Base-by-base conservation (phyloP, 495 filamentous ascomycete genomes). In the Cercophora samala region DNA sequence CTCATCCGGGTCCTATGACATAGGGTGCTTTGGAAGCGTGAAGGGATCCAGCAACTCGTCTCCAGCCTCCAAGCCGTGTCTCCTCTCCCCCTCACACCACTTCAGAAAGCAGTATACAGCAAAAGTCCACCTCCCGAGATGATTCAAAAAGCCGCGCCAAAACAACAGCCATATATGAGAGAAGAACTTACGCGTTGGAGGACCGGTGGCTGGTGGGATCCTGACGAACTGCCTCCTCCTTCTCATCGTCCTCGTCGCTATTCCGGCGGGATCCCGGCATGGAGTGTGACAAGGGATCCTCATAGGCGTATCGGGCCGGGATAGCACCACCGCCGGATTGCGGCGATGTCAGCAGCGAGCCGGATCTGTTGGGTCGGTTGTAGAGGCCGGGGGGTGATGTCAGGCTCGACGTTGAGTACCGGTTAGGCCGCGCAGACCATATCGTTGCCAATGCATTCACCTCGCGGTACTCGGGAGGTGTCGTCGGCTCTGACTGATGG, bases 401-500 rank as follows among this genome's bases (percentile, higher is more conserved):
- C 56, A 96, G 83, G 74, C 89, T 93, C 5, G 91, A 91, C 23
- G 87, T 89, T 19, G 92, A 95, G 79, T 93, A 94, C 62, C 92
- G 86, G 70, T 91, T 91, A 22, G 90, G 90, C 21, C 91, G 87
- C 51, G 90, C 87, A 66, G 91, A 88, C 56, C 89, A 84, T 69
- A 87, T 85, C 60, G 92, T 86, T 71, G 95, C 88, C 37, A 87
- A 85, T 62, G 85, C 83, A 62, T 72, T 77, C 19, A 81, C 78
- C 69, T 97, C 92, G 68, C 87, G 89, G 74, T 93, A 92, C 75
- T 98, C 95, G 21, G 95, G 95, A n/a, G 95, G 95, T 19, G 96
- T 99, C 15, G 95, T 97, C 9, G 94, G 94, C 79, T 98, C 93
- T 62, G 93, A 94, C 76, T 92, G 88, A 65, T 92, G 89, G 46